These are phyloP conservation scores for Stephania japonica DNA, from an alignment of 164 flowering plant genomes.

Conservation along the genomic window DNA sequence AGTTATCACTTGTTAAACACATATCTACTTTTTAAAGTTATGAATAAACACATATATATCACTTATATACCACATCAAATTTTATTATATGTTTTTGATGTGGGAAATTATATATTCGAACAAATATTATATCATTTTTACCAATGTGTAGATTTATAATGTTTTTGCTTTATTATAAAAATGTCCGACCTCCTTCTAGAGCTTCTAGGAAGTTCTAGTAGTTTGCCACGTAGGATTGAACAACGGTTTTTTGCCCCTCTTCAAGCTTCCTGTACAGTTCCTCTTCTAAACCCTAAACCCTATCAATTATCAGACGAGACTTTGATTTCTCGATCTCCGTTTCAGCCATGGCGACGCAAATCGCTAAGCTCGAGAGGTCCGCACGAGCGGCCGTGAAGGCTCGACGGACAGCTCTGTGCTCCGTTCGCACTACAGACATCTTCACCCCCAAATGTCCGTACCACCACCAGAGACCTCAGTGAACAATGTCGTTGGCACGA, in stretches of 20 bases:
- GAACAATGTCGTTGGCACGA: not conserved
- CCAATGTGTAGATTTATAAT: too few relatives aligned
- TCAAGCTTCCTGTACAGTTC: slow-evolving; percentile 8
- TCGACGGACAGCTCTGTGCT: not conserved
- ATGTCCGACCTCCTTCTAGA: too few relatives aligned
- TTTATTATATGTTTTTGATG: too few relatives aligned
- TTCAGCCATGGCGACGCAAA: slow-evolving; percentile 12
- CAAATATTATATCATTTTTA: too few relatives aligned
- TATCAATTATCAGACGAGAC: not conserved
- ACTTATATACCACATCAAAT: too few relatives aligned
- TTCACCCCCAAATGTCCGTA: not conserved
- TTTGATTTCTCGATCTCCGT: not conserved
- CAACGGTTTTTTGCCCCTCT: not conserved
- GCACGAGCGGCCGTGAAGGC: slow-evolving; percentile 1
- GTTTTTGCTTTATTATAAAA: too few relatives aligned
- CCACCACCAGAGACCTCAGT: not conserved
- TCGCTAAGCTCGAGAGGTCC: slow-evolving; percentile 16
- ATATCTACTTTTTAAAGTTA: too few relatives aligned
- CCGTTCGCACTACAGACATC: not conserved
- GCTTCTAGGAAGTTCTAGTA: not conserved
- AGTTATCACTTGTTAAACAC: too few relatives aligned
- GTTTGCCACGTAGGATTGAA: not conserved
- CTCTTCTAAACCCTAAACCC: not conserved
- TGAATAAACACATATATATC: too few relatives aligned
- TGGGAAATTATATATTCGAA: too few relatives aligned